These are phyloP conservation scores for Globisporangium echinulatum DNA, from an alignment of 352 stramenopile species.

Conservation along the genomic window DNA sequence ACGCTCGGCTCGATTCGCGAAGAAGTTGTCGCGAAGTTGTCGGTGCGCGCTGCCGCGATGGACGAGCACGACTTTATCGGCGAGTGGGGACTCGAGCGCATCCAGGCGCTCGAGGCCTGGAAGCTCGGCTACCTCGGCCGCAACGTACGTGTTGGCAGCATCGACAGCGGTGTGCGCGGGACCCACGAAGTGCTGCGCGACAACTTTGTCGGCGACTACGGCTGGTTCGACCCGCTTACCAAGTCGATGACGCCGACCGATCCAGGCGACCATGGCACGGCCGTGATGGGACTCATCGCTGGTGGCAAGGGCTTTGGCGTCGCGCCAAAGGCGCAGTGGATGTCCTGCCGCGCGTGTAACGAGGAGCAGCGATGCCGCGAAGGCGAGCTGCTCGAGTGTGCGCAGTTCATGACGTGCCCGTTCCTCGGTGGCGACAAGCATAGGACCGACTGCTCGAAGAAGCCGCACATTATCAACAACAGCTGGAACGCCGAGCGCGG, in stretches of 20 bases:
- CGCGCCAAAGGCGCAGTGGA: slow-evolving; percentile 29
- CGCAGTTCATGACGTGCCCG: slow-evolving; percentile 41
- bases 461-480: slow-evolving; percentile 60
- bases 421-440: slow-evolving; percentile 15
- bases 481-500: slow-evolving; percentile 48
- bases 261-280: slow-evolving; percentile 29
- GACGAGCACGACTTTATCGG: slow-evolving; percentile 16
- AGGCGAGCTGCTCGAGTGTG: slow-evolving; percentile 30
- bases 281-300: slow-evolving; percentile 25
- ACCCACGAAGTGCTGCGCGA: slow-evolving; percentile 27
- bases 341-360: slow-evolving; percentile 37
- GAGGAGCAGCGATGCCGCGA: slow-evolving; percentile 21
- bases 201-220: slow-evolving; percentile 30
- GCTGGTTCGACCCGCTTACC: slow-evolving; percentile 47
- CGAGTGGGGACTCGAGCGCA: slow-evolving; percentile 35
- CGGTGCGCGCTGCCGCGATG: slow-evolving; percentile 8
- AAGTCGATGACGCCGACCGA: slow-evolving; percentile 24
- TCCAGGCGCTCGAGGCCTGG: slow-evolving; percentile 34
- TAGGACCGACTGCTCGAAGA: slow-evolving; percentile 30
- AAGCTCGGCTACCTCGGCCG: slow-evolving; percentile 25
- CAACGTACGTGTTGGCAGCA: slow-evolving; percentile 33
- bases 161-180: slow-evolving; percentile 36
- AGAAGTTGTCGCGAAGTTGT: slow-evolving; percentile 17
- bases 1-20: slow-evolving; percentile 23
- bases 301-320: slow-evolving; percentile 26